These are phyloP conservation scores for Kwoniella shivajii DNA, from an alignment of 1,284 basidiomycete species.

Conservation along the genomic window DNA sequence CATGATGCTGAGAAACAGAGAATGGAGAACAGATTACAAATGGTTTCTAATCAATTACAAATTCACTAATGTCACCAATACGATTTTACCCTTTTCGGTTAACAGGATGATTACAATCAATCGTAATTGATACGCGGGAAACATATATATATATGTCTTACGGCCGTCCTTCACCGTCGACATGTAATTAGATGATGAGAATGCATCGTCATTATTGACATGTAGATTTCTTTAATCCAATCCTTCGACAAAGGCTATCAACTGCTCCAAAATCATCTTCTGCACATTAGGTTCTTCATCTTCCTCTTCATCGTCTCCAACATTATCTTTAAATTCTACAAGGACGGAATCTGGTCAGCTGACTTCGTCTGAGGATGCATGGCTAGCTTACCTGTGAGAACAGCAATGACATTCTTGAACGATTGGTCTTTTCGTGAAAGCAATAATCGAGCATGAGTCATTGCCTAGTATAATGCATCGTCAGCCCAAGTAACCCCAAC, in stretches of 20 bases:
- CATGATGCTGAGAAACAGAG: no score
- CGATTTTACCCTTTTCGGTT: no score
- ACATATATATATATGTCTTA: no score
- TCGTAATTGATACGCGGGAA: no score
- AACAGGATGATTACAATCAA: no score
- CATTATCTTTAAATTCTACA: constrained; percentile 36
- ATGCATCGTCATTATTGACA: no score
- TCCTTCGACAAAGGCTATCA: constrained; percentile 33
- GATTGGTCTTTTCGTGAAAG: constrained; percentile 64
- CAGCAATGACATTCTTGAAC: constrained; percentile 35
- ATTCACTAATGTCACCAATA: no score
- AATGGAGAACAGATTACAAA: no score
- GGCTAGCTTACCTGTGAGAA: constrained; percentile 41
- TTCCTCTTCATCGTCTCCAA: constrained; percentile 34
- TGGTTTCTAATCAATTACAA: no score
- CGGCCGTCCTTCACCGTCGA: no score
- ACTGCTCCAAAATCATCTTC: constrained; percentile 33
- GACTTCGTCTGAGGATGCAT: background rate
- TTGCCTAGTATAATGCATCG: constrained; percentile 42
- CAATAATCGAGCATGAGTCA: constrained; percentile 71
- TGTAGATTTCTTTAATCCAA: no score
- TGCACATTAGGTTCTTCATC: constrained; percentile 29
- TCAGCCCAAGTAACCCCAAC: background rate
- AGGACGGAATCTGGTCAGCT: background rate
- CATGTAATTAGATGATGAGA: no score